Percentiles rank a stretch among this genome's conserved stretches.
Evolutionary conservation across 306 rosid genomes (phyloP).

Genomic region (Cotoneaster glaucophyllus): DNA sequence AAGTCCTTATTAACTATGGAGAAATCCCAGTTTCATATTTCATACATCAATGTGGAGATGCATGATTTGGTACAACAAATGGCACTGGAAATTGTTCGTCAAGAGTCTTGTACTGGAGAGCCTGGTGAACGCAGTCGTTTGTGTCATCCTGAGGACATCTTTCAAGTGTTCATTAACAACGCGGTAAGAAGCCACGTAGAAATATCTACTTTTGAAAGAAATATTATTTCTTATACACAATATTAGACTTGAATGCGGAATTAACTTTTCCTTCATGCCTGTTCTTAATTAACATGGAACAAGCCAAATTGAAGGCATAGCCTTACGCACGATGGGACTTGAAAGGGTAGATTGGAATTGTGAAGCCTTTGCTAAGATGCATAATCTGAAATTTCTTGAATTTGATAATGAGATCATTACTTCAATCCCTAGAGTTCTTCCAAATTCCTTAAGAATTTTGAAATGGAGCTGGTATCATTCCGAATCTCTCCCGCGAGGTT

Average conservation of each 20-base stretch:
- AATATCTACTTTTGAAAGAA: not conserved
- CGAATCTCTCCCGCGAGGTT: not conserved
- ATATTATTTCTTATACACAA: no score
- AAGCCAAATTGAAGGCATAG: not conserved
- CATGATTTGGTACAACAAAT: conserved; percentile 34
- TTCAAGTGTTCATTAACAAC: not conserved
- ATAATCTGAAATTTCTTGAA: not conserved
- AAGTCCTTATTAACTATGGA: no score
- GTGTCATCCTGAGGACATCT: conserved; percentile 12
- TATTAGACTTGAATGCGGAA: no score
- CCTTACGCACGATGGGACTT: not conserved
- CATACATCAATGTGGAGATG: not conserved
- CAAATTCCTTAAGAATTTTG: not conserved
- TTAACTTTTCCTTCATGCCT: no score
- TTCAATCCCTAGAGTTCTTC: not conserved
- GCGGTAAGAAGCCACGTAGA: not conserved
- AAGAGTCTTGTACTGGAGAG: not conserved
- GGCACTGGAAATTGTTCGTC: conserved; percentile 22
- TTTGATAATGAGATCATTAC: not conserved
- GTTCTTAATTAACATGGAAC: not conserved
- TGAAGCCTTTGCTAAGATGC: not conserved
- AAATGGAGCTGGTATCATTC: not conserved
- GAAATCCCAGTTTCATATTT: no score
- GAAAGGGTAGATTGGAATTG: no score
- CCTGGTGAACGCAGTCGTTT: conserved; percentile 5